Percentiles rank a stretch among this genome's conserved stretches.
Conservation (phyloP, 371 early-diverging fungal species). For the Mucor indicus region DNA sequence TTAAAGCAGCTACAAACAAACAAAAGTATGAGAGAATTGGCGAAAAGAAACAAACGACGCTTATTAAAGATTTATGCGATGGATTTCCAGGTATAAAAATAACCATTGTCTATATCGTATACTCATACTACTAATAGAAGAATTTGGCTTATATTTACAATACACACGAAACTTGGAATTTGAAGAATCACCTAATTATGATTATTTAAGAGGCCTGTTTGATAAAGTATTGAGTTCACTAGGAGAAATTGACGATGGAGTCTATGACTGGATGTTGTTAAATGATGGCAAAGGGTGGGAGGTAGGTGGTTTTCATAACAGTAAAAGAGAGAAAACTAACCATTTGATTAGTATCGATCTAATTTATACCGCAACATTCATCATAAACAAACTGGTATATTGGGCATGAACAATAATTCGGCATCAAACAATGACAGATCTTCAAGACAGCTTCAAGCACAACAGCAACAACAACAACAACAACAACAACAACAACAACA, state of each 20-base stretch:
- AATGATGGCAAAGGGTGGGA: constrained; percentile 56
- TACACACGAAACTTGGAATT: constrained; percentile 75
- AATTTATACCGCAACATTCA: constrained; percentile 12
- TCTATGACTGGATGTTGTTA: constrained; percentile 86
- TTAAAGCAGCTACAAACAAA: constrained; percentile 95
- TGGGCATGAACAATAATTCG: constrained; percentile 11
- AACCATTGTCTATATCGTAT: background rate
- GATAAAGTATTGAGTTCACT: constrained; percentile 69
- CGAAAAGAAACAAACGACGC: constrained; percentile 90
- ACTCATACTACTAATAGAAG: constrained; percentile 39
- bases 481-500: constrained; percentile 7
- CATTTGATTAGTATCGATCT: constrained; percentile 13
- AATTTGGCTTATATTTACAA: constrained; percentile 82
- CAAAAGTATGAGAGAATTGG: constrained; percentile 98
- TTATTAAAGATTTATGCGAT: constrained; percentile 84
- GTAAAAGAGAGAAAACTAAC: background rate
- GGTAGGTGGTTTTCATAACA: constrained; percentile 6
- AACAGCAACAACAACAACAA: background rate
- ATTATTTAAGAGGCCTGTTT: constrained; percentile 76
- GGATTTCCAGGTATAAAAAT: constrained; percentile 63
- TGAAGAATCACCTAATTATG: constrained; percentile 94
- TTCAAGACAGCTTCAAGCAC: constrained; percentile 10
- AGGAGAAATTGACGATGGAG: constrained; percentile 81
- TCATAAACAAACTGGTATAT: too few relatives aligned
- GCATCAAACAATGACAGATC: constrained; percentile 17